Evolutionary conservation across 75 land plant genomes (phyloP), one percentile per base, ranked within the genome.

Genomic region (Adiantum capillusveneris): DNA sequence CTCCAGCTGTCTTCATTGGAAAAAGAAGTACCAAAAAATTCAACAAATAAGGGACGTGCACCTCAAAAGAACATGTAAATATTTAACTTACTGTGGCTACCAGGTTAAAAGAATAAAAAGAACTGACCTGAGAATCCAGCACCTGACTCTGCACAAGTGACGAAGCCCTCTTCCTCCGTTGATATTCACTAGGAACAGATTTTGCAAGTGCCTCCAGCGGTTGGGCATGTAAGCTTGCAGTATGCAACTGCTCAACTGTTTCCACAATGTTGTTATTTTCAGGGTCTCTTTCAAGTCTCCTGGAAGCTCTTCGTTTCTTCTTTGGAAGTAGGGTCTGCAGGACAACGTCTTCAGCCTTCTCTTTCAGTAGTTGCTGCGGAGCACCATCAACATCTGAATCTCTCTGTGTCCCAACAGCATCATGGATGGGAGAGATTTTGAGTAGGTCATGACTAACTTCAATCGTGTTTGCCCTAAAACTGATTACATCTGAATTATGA

Each of bases 1-100:
- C 59, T 45, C 70, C 65, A 34, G 43, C 30, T 20, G 37, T 9
- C 37, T 34, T 56, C 18, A 25, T 56, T 56, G 7, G 12, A 25
- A 25, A 29, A 17, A 56, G 6, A 56, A 20, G 12, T 6, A 24
- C 25, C 44, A 17, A 24, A 2, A 24, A 20, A 24, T 49, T 3
- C 52, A 24, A 20, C n/a, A n/a, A 34, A 34, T 34, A 34, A 34
- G 37, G 37, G 3, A 9, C 37, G 3, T 71, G 5, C 41, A 31
- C 19, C 12, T 31, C 2, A 50, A 6, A 25, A 1, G 21, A 61
- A 18, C 21, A 13, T 31, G 26, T 18, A 18, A n/a, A n/a, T n/a
- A n/a, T n/a, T n/a, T 9, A 34, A 9, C 37, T 5, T 34, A 34
- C 37, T 34, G 37, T n/a, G n/a, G n/a, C n/a, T n/a, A n/a, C n/a